A percentile compares a stretch with the other conserved stretches of the same genome.
These are phyloP conservation scores for Schizonepeta tenuifolia DNA, from an alignment of 257 asterid species.

Conservation along the genomic window DNA sequence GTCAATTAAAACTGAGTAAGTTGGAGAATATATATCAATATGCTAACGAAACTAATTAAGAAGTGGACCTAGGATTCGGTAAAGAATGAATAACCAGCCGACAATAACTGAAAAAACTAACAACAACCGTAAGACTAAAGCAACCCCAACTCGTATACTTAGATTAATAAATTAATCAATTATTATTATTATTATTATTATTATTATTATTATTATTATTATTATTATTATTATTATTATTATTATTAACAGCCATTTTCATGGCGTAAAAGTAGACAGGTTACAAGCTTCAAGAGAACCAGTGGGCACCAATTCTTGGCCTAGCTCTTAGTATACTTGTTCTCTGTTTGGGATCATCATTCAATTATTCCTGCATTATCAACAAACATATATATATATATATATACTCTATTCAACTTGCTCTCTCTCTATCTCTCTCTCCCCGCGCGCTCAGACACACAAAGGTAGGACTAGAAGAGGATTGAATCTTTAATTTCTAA, in stretches of 20 bases:
- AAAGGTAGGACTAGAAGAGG: too few relatives aligned
- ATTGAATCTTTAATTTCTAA: too few relatives aligned
- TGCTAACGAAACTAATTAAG: not conserved
- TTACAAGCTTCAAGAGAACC: constrained; percentile 41
- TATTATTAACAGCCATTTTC: not conserved
- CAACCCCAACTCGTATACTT: constrained; percentile 17
- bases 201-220: too few relatives aligned
- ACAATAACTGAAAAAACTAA: constrained; percentile 77
- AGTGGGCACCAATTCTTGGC: constrained; percentile 38
- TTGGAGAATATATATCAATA: not conserved
- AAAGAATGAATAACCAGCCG: constrained; percentile 43
- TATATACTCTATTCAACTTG: not conserved
- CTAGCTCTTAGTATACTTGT: not conserved
- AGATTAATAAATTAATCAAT: constrained; percentile 5
- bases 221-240: too few relatives aligned
- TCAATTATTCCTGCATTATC: constrained; percentile 37
- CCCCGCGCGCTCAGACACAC: too few relatives aligned
- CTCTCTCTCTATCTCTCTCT: not conserved
- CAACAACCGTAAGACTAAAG: constrained; percentile 49
- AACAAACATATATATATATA: constrained; percentile 2
- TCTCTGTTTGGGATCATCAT: constrained; percentile 29
- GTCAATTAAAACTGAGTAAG: not conserved
- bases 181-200: too few relatives aligned
- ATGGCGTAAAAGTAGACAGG: constrained; percentile 33
- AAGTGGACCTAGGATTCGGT: constrained; percentile 36